Evolutionary conservation across 1,284 basidiomycete species (phyloP), one percentile per base, ranked within the genome.

Genomic region (Fomitopsis palustris): DNA sequence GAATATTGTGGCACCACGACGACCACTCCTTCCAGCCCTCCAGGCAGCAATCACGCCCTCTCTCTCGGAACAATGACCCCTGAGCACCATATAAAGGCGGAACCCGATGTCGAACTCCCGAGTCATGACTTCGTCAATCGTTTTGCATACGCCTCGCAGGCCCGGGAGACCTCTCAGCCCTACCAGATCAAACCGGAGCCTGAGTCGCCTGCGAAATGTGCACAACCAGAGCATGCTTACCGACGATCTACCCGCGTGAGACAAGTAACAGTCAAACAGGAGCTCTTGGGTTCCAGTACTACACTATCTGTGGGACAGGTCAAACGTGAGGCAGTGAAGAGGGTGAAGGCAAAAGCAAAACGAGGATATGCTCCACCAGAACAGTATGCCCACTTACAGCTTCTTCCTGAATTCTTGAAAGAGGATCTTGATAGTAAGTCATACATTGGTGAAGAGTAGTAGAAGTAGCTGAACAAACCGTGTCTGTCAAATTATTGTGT

Each of bases 351-450:
- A 59, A 70, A 65, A 43, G 38, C 55, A 8, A 72, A 66, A 51
- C 61, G 63, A 37, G 61, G 62, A 5, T 69, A 72, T 37, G 69
- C 70, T 1, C 66, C 72, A 4, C 75, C 76, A 6, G 75, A 74
- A 42, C 63, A 61, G 37, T 75, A 71, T 55, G 65, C 74, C 0
- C 70, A 77, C 59, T 58, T 77, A 12, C 65, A 75, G 17, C 65
- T 63, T 1, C 58, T 82, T 4, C 67, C 69, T 0, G 79, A 82
- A 62, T 71, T 77, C 54, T 62, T 84, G 19, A 60, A 69, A 12
- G 64, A 72, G 4, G 76, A 72, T n/a, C 71, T 83, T 1, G 76
- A 81, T 49, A 71, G 81, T 83, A 58, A 61, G 77, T 59, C 2
- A 14, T 39, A 17, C 7, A 42, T 47, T 14, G 5, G 3, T 53